Evolutionary conservation across 345 rosid genomes (phyloP), one percentile per base, ranked within the genome.

Genomic region (Kandelia obovata): DNA sequence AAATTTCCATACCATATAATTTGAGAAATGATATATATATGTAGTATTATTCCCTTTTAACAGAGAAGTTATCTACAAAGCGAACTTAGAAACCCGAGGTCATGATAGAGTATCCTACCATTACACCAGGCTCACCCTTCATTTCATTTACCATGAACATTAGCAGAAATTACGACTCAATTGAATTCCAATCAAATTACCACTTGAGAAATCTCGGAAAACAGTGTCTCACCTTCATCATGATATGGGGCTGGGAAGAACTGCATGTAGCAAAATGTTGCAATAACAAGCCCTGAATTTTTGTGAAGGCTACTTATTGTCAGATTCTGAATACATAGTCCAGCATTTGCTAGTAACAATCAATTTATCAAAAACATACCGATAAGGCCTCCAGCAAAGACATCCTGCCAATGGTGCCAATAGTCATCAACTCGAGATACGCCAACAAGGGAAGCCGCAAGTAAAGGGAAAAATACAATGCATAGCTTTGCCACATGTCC

Each of bases 371-470:
- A 62, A 31, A 53, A 58, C 74, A 47, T 13, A 46, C 97, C 97
- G 26, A 92, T 69, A 46, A 92, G 78, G 60, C 86, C 89, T 55
- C 96, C 98, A 7, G 90, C 87, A 27, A 90, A 86, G 21, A 92
- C 96, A 56, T 90, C 96, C 58, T 88, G 86, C 98, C 96, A 92
- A 25, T 92, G 96, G 62, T 90, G 98, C 92, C 89, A 75, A 32
- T 92, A 90, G 75, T 92, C 96, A 78, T 87, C 92, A 30, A 92
- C 95, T 25, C 96, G 90, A 21, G 98, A 92, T 62, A 90, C 39
- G 27, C 83, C 96, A 13, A 92, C 89, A 3, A 92, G 96, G 46
- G 90, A 81, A 60, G 96, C 93, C 0, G 73, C 81, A 0, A 92
- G 88, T 4, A 88, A 71, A 26, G 96, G 98, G 49, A 86, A 74